phyloP scores from a whole-genome alignment of 2,329 filamentous ascomycete species.

The Aspergillus spinulosporus region DNA sequence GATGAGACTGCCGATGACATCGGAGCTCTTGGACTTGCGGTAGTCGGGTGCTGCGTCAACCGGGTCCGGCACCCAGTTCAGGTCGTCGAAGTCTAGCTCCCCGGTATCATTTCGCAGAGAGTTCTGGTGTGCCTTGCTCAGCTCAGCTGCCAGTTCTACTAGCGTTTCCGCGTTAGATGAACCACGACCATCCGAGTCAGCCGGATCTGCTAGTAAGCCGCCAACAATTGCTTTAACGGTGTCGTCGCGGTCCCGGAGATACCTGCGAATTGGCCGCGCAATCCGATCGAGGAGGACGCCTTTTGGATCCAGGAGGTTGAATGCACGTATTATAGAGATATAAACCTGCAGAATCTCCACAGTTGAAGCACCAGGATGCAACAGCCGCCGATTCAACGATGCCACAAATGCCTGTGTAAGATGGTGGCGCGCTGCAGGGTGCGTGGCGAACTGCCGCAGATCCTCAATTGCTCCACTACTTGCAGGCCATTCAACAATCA shows the following conservation, averaged over 20 bases:
- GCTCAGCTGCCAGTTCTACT: conserved; percentile 56
- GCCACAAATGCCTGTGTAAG: conserved; percentile 56
- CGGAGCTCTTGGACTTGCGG: conserved; percentile 81
- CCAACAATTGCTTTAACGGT: conserved; percentile 66
- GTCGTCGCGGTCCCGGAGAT: conserved; percentile 64
- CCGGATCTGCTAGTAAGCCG: conserved; percentile 60
- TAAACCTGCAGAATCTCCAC: conserved; percentile 68
- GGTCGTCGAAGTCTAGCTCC: conserved; percentile 85
- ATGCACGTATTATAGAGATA: conserved; percentile 65
- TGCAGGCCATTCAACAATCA: conserved; percentile 61
- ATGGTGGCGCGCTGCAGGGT: conserved; percentile 55
- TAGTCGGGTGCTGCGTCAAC: conserved; percentile 92
- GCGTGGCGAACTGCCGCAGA: conserved; percentile 57
- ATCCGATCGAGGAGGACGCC: conserved; percentile 68
- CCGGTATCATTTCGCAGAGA: conserved; percentile 53
- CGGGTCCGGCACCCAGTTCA: conserved; percentile 90
- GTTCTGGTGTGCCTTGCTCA: conserved; percentile 45
- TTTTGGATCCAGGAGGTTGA: conserved; percentile 63
- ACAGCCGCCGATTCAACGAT: conserved; percentile 55
- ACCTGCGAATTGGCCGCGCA: conserved; percentile 62
- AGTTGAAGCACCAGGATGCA: conserved; percentile 66
- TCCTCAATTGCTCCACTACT: conserved; percentile 62
- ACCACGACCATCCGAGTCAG: conserved; percentile 38
- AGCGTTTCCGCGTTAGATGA: conserved; percentile 44
- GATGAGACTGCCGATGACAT: conserved; percentile 89